Base-by-base conservation (phyloP, 371 early-diverging fungal species). In the Lichtheimia ramosa region DNA sequence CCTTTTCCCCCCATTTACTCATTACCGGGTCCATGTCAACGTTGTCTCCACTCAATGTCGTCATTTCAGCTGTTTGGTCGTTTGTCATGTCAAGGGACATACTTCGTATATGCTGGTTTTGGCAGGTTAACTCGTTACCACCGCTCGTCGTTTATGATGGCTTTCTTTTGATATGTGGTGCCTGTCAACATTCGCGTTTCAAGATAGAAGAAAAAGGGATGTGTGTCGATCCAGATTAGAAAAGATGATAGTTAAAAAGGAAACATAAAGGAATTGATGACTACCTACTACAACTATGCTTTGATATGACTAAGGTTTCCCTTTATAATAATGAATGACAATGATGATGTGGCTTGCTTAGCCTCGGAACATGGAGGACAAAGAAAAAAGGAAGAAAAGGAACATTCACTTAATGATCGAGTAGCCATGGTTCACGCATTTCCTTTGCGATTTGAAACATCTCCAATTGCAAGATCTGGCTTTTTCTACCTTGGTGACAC, bases 101-200 rank as follows among this genome's bases (percentile, higher is more conserved):
- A 25, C 21, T 24, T 13, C 0, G 24, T n/a, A 43, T 25, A 56
- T 34, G 34, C 10, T 10, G 34, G n/a, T n/a, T 34, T 52, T 60
- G 61, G 61, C 60, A 65, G 60, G 61, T 59, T 28, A 57, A 65
- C 64, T 63, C 64, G 64, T 28, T 63, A 63, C 64, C 64, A 63
- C 64, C 64, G 59, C 62, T 15, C 41, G 28, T 15, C 41, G 28
- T 16, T 16, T 52, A 20, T 59, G 59, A 20, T 51, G 16, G 41
- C 20, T 15, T 43, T 43, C 20, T 43, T 56, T 42, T 24, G 43
- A 21, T 46, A 39, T 49, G 24, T 40, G 39, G 59, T 27, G 15
- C 28, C 15, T 14, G 24, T 24, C 14, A 24, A 52, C 16, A 52
- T 39, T 23, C 28, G 20, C 20, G 20, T n/a, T n/a, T 14, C 28